Base-by-base conservation (phyloP, 2,329 filamentous ascomycete species). In the Cryphonectria parasitica region DNA sequence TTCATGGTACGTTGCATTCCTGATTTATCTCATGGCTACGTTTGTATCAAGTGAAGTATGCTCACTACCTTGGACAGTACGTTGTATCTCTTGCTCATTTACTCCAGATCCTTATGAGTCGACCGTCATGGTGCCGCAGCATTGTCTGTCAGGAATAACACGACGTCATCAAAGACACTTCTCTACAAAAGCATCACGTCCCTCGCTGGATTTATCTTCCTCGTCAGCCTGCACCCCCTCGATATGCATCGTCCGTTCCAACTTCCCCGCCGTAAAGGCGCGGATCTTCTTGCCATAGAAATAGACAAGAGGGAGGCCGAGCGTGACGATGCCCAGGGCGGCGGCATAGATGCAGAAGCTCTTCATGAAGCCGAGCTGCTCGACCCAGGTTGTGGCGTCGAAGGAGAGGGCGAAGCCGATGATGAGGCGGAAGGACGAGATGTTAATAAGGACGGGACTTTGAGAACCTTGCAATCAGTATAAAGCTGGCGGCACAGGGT, bases 361-460 rank as follows among this genome's bases (percentile, higher is more conserved):
- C 41, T 34, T 56, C 34, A 71, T 58, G 65, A 72, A 73, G 49
- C 72, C 73, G 15, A 74, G 52, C 25, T 73, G 36, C 61, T 73
- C 41, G 60, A 75, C 68, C 74, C 73, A 76, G n/a, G 66, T 69
- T 5, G 75, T 75, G 19, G 68, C 71, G 22, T 74, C 54, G 52
- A 74, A 75, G 25, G 69, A 67, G 28, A 74, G 56, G 13, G 49
- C 43, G 71, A 77, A 77, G 19, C 71, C 74, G 52, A 75, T 65
- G 10, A 76, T 67, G 36, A 76, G 71, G 43, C 75, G 74, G 19
- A 75, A 65, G 3, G 75, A 74, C 7, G 75, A 75, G 11, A 74
- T 70, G 60, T 73, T 74, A 54, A 75, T 70, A 10, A 76, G 73
- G 2, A 76, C 74, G 17, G 75, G 74, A 3, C 74, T 77, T 77